Conservation (phyloP, 2,329 filamentous ascomycete species). For the Alternaria brassicae region DNA sequence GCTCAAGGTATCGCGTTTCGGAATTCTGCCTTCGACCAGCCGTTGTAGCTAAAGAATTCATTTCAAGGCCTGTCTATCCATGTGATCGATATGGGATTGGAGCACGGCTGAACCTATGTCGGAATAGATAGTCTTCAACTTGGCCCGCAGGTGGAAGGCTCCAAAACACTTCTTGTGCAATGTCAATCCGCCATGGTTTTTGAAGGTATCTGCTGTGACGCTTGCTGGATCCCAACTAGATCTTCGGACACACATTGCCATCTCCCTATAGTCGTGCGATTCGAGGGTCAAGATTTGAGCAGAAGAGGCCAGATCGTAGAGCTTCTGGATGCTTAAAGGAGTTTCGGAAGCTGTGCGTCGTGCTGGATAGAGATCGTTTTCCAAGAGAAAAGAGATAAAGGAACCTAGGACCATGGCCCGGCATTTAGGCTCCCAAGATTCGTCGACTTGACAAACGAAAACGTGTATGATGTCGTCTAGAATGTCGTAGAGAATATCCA, state of each 20-base stretch:
- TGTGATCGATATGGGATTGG: conserved; percentile 14
- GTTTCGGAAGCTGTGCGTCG: conserved; percentile 11
- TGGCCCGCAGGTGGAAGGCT: conserved; percentile 5
- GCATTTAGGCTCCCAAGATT: conserved; percentile 9
- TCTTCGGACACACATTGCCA: conserved; percentile 7
- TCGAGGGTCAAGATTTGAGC: conserved; percentile 8
- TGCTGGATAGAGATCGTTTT: conserved; percentile 10
- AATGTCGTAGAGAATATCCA: conserved; percentile 6
- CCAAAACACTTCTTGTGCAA: conserved; percentile 10
- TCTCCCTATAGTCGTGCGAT: conserved; percentile 13
- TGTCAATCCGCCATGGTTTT: conserved; percentile 6
- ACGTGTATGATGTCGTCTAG: conserved; percentile 14
- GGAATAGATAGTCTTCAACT: conserved; percentile 3
- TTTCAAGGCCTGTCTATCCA: conserved; percentile 23
- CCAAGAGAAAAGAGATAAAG: conserved; percentile 12
- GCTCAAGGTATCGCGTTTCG: background rate
- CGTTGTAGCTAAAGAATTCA: conserved; percentile 1
- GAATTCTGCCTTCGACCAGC: background rate
- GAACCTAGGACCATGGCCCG: conserved; percentile 8
- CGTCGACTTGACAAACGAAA: conserved; percentile 10
- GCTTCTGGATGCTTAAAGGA: conserved; percentile 11
- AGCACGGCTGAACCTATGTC: conserved; percentile 12
- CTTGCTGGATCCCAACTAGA: conserved; percentile 10
- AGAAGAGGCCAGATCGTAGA: conserved; percentile 1
- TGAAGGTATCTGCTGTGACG: conserved; percentile 9